These are phyloP conservation scores for Termitomyces eurrhizus DNA, from an alignment of 768 basidiomycete species.

Conservation along the genomic window DNA sequence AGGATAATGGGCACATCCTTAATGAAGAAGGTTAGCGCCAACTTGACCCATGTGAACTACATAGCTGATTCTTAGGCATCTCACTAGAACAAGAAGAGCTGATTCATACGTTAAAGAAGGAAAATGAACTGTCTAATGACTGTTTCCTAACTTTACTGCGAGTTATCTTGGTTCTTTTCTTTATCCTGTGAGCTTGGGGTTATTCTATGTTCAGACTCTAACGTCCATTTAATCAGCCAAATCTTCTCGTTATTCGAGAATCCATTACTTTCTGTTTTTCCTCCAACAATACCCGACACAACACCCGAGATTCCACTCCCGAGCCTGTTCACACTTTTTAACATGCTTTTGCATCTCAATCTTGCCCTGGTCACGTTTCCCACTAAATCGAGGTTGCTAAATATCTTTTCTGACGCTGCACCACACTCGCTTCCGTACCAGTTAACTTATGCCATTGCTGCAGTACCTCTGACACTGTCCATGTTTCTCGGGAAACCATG, in stretches of 20 bases:
- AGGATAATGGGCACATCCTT: constrained; percentile 30
- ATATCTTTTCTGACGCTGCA: constrained; percentile 18
- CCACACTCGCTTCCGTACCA: constrained; percentile 27
- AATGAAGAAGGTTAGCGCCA: constrained; percentile 48
- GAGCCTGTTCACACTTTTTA: constrained; percentile 41
- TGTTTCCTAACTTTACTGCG: constrained; percentile 38
- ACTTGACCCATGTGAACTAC: not conserved
- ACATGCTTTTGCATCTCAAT: constrained; percentile 48
- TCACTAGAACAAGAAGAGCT: constrained; percentile 58
- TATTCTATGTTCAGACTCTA: not conserved
- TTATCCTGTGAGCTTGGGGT: constrained; percentile 36
- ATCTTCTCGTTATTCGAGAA: constrained; percentile 44
- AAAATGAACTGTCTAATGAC: constrained; percentile 38
- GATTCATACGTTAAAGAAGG: constrained; percentile 43
- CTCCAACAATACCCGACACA: constrained; percentile 17
- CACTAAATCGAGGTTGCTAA: constrained; percentile 30
- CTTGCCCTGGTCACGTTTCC: constrained; percentile 40
- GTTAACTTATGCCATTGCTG: constrained; percentile 32
- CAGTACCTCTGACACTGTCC: constrained; percentile 46
- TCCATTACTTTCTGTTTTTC: constrained; percentile 45
- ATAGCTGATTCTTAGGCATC: not conserved
- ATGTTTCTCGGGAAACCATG: constrained; percentile 45
- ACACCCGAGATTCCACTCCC: constrained; percentile 40
- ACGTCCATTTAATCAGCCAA: constrained; percentile 32
- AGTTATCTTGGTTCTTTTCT: constrained; percentile 39